These are phyloP conservation scores for Phalaenopsis equestris DNA, from an alignment of 106 monocot species.

Conservation along the genomic window DNA sequence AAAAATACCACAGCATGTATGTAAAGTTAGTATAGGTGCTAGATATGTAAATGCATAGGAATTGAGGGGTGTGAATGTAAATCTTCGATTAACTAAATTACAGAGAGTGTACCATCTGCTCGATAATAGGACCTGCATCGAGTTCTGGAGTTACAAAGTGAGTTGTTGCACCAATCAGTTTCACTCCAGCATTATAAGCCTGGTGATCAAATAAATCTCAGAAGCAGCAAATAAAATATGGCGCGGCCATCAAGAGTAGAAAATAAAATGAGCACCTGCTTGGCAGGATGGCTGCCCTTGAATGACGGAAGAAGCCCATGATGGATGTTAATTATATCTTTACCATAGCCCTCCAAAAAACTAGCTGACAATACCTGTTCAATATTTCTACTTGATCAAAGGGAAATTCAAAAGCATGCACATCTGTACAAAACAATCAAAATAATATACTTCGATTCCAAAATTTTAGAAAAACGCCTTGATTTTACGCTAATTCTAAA, in stretches of 20 bases:
- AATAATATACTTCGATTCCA: no score
- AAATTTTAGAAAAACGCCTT: no score
- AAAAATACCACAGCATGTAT: no score
- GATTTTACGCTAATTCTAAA: no score
- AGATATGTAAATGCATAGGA: no score
- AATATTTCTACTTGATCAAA: no score
- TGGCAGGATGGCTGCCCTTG: constrained; percentile 80
- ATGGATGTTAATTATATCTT: constrained; percentile 96
- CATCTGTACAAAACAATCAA: no score
- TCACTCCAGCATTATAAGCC: constrained; percentile 93
- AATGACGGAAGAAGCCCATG: constrained; percentile 99
- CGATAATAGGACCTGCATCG: constrained; percentile 88
- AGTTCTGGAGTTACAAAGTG: constrained; percentile 89
- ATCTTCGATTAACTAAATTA: no score
- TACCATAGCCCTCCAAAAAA: constrained; percentile 71
- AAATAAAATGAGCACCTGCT: constrained; percentile 35
- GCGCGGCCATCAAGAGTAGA: neutral
- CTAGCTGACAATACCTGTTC: constrained; percentile 62
- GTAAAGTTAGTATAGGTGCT: no score
- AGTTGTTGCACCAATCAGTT: constrained; percentile 89
- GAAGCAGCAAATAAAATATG: neutral
- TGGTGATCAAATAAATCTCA: constrained; percentile 11
- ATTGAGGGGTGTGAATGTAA: no score
- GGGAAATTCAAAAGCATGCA: no score
- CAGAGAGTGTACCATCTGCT: constrained; percentile 63